Base-by-base conservation (phyloP, 2,329 filamentous ascomycete species). In the Aspergillus sp. region DNA sequence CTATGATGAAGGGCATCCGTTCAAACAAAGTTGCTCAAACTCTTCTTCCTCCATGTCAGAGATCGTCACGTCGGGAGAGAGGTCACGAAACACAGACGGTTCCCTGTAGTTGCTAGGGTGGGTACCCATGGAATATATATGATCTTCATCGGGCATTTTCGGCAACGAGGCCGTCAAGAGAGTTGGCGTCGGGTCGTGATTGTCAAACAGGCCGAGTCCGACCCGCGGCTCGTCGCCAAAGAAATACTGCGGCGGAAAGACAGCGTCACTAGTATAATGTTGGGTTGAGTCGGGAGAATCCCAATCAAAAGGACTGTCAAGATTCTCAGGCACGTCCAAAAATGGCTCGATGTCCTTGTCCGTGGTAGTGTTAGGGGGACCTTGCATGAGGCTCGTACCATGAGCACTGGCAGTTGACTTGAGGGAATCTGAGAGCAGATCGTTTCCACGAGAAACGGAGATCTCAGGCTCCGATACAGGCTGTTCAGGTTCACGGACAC, bases 321-420 rank as follows among this genome's bases (percentile, higher is more conserved):
- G 53, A 41, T 54, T 57, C 37, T 55, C 58, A 10, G 58, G 54
- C 15, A 48, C 32, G 43, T 62, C 53, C 38, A 65, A 39, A 41
- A 62, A 55, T 4, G 66, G 67, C 37, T 68, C 67, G n/a, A 70
- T 60, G 45, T 69, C 70, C 44, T 70, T 69, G n/a, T 54, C 61
- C 13, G 49, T 37, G 6, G 53, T 25, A 27, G 45, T 30, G 38
- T 48, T 51, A 22, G 52, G 44, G 27, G 47, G n/a, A 27, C 39
- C 48, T 43, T 46, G 49, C n/a, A 51, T 22, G 33, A 50, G 41
- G 13, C 41, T 50, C 15, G 51, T 47, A 17, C 45, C 41, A 47
- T 56, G 50, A 4, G 43, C 50, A 19, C 49, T 47, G n/a, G 54
- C 22, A 7, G 38, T 38, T 38, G 58, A 53, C 27, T 59, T 53